Evolutionary conservation across 2,329 filamentous ascomycete species (phyloP), one percentile per base, ranked within the genome.

Genomic region (Alternaria consortialis): DNA sequence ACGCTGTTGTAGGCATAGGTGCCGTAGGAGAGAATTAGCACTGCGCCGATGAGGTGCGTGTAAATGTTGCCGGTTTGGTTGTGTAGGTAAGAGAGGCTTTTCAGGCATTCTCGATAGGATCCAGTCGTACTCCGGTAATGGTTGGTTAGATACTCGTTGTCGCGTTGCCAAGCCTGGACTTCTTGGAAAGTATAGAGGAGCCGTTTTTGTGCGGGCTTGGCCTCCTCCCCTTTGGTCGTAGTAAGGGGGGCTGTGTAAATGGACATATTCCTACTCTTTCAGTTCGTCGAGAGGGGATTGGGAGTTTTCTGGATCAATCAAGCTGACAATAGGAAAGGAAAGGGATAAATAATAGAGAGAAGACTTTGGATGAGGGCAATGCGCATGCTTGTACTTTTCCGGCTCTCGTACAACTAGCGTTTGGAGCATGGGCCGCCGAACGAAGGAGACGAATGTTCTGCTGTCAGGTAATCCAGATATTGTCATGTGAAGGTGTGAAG

Each of bases 161-260:
- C 56, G 32, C 51, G 56, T 46, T 59, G 56, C 56, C 56, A 59
- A 48, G 56, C 39, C 39, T 59, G 50, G 23, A 59, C 42, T 42
- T 59, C 56, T 29, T 59, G 50, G 51, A 59, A 59, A 17, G 56
- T 59, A 27, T 47, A 54, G 36, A 55, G 44, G 8, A 39, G 29
- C 80, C 12, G 73, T 68, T 5, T 52, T 9, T 36, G 32, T 20
- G 55, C 23, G 20, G 46, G 34, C 46, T 34, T 36, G 46, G 46
- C 32, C 15, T 7, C 46, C 11, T 34, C 32, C 20, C 31, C 31
- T 50, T 50, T 50, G 46, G 46, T 50, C 15, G 46, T 50, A 36
- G 46, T 50, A 36, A 50, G 46, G 46, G 46, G 46, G 32, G 46
- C 34, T 50, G 34, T 34, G 20, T 50, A 37, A 7, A 42, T 23